phyloP scores from a whole-genome alignment of 1,139 yeast species.

The Blastobotrys elegans region DNA sequence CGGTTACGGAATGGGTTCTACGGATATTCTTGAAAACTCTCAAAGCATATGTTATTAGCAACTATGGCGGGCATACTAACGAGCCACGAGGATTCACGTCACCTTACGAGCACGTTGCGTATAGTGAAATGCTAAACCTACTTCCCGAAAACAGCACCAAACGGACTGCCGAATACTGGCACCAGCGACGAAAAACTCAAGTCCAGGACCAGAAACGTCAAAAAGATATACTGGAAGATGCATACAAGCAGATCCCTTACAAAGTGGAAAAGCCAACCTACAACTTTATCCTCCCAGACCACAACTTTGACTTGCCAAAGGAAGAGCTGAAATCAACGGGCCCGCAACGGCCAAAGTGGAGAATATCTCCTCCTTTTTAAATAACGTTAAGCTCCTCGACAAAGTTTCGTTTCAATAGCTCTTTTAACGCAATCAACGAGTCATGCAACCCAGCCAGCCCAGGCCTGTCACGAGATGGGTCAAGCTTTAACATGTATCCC shows the following conservation, averaged over 20 bases:
- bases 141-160: not conserved
- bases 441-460: not conserved
- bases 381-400: not conserved
- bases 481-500: not conserved
- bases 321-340: not conserved
- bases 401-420: not conserved
- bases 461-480: not conserved
- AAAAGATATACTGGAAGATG: not conserved
- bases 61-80: not conserved
- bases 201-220: not conserved
- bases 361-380: not conserved
- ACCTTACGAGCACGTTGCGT: not conserved
- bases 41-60: constrained; percentile 2
- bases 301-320: not conserved
- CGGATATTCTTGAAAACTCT: not conserved
- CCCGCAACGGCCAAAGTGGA: not conserved
- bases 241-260: not conserved
- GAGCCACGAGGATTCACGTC: not conserved
- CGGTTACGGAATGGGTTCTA: not conserved
- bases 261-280: not conserved
- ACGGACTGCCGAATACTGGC: not conserved
- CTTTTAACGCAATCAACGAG: not conserved
- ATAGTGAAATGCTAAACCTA: not conserved
- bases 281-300: not conserved
- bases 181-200: not conserved